A percentile compares a stretch with the other conserved stretches of the same genome.
These are phyloP conservation scores for Ogataea chonburiensis DNA, from an alignment of 805 yeast species.

Conservation along the genomic window DNA sequence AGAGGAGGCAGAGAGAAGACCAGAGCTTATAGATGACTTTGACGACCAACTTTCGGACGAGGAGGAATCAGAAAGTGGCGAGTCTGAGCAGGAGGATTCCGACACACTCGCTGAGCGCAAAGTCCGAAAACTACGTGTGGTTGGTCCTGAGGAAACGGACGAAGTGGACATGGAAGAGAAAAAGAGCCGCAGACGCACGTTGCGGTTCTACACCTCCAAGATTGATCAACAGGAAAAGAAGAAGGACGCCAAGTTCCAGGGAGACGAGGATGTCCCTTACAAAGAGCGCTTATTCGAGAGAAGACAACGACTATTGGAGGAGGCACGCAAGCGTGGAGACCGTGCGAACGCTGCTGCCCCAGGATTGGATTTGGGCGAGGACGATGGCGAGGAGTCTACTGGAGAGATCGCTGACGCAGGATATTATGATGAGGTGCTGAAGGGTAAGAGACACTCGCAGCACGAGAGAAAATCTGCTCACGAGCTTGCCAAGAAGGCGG, in stretches of 20 bases:
- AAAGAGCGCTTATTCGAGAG: constrained; percentile 87
- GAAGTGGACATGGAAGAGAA: constrained; percentile 88
- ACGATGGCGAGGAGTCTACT: constrained; percentile 48
- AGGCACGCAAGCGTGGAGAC: constrained; percentile 83
- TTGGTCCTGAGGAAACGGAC: constrained; percentile 64
- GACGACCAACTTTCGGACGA: constrained; percentile 22
- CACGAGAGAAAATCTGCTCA: constrained; percentile 62
- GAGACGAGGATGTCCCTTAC: constrained; percentile 91
- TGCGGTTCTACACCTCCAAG: constrained; percentile 95
- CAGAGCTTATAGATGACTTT: constrained; percentile 26
- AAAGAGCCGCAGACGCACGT: constrained; percentile 69
- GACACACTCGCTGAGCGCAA: constrained; percentile 54
- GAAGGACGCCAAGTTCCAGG: constrained; percentile 58
- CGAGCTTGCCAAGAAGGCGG: constrained; percentile 68
- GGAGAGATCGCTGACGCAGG: constrained; percentile 44
- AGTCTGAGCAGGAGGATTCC: constrained; percentile 41
- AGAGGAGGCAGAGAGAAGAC: constrained; percentile 22
- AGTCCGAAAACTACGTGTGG: constrained; percentile 40
- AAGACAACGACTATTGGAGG: constrained; percentile 81
- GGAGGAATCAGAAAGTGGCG: constrained; percentile 20
- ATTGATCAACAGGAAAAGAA: constrained; percentile 81
- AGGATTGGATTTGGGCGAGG: constrained; percentile 56
- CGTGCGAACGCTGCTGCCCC: constrained; percentile 39
- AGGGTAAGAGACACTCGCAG: constrained; percentile 47
- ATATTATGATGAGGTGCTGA: constrained; percentile 57